phyloP scores from a whole-genome alignment of 495 filamentous ascomycete genomes.

The Lophiotrema nucula region DNA sequence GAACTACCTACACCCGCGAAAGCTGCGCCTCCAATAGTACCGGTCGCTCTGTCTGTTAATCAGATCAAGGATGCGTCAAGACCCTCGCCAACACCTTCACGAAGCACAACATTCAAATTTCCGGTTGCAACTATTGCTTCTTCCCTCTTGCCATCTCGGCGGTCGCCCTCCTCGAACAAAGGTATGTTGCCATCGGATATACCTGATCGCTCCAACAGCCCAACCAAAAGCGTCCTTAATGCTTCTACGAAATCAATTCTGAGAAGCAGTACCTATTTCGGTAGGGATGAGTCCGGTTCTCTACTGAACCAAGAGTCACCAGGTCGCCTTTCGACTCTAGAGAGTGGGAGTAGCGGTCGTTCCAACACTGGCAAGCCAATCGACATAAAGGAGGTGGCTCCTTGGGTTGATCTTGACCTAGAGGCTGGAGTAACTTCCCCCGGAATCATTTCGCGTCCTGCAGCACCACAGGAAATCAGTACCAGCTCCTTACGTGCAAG shows the following conservation, averaged over 20 bases:
- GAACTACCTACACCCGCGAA: background rate
- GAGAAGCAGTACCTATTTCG: background rate
- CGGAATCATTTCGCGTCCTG: no score
- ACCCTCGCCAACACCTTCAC: background rate
- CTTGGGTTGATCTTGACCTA: conserved; percentile 18
- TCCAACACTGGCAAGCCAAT: background rate
- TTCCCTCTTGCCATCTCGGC: background rate
- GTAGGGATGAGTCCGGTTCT: background rate
- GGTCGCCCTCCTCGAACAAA: background rate
- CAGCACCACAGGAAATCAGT: background rate
- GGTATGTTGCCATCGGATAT: background rate
- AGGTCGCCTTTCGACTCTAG: no score
- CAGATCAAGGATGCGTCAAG: background rate
- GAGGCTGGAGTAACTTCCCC: no score
- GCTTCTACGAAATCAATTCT: background rate
- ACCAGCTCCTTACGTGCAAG: background rate
- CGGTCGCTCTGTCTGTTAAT: background rate
- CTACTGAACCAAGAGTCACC: background rate
- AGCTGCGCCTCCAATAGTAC: background rate
- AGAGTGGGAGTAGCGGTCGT: background rate
- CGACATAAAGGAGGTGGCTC: conserved; percentile 20
- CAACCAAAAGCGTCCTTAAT: background rate
- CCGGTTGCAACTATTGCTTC: background rate
- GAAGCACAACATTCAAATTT: background rate
- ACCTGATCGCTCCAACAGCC: background rate